Evolutionary conservation across 257 asterid genomes (phyloP).

Genomic region (Capsicum pubescens): DNA sequence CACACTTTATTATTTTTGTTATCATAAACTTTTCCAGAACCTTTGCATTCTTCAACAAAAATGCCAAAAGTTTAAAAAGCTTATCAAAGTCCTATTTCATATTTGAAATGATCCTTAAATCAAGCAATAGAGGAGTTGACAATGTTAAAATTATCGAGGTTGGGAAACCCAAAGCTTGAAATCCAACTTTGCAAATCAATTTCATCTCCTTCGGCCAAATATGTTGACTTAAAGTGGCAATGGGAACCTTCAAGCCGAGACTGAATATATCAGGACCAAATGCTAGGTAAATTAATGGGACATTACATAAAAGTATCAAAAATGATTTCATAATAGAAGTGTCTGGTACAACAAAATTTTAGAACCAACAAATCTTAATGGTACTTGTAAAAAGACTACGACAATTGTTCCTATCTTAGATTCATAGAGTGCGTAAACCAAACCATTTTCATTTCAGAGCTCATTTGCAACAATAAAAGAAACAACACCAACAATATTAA

Average conservation of each 20-base stretch:
- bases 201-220: not conserved
- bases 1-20: too few relatives aligned
- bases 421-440: not conserved
- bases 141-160: not conserved
- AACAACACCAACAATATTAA: not conserved
- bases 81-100: not conserved
- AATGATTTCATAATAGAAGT: too few relatives aligned
- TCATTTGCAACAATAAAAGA: not conserved
- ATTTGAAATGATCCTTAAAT: not conserved
- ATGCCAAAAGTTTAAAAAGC: not conserved
- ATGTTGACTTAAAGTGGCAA: not conserved
- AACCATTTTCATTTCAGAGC: not conserved
- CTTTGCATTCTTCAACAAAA: not conserved
- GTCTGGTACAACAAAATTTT: too few relatives aligned
- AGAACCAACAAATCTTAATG: too few relatives aligned
- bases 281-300: too few relatives aligned
- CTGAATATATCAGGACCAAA: too few relatives aligned
- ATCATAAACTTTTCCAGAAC: too few relatives aligned
- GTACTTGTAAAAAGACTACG: not conserved
- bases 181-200: not conserved
- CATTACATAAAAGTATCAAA: not conserved
- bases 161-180: too few relatives aligned
- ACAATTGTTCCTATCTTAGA: not conserved
- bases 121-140: not conserved
- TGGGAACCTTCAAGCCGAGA: not conserved